phyloP scores from a whole-genome alignment of 306 rosid genomes.

The Cicer chorassanicum region DNA sequence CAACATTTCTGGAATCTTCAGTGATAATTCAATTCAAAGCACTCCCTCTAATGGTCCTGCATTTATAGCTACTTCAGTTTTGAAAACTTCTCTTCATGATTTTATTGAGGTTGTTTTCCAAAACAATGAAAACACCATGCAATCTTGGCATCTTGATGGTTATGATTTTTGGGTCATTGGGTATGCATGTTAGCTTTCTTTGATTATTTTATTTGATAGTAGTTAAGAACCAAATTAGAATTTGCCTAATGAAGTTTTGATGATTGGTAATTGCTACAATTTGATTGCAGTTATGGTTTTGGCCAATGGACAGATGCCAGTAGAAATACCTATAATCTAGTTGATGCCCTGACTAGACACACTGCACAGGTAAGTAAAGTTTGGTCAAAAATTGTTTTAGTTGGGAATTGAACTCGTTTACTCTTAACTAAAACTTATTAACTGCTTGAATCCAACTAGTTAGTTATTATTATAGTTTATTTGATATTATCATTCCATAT shows the following conservation, averaged over 20 bases:
- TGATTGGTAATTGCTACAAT: slow-evolving; percentile 39
- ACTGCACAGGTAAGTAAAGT: slow-evolving; percentile 75
- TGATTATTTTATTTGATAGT: neutral
- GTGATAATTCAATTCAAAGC: slow-evolving; percentile 58
- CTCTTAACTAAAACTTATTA: no score
- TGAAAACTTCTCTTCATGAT: slow-evolving; percentile 70
- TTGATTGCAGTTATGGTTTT: slow-evolving; percentile 63
- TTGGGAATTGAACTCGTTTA: no score
- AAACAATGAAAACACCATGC: slow-evolving; percentile 76
- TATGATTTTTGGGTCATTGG: slow-evolving; percentile 97
- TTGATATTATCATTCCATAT: no score
- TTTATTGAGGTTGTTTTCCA: slow-evolving; percentile 88
- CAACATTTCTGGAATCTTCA: slow-evolving; percentile 84
- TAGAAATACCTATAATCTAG: slow-evolving; percentile 72
- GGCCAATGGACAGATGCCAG: slow-evolving; percentile 76
- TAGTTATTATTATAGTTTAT: no score
- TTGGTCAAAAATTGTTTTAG: no score
- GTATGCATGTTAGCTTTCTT: slow-evolving; percentile 52
- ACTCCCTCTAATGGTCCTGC: slow-evolving; percentile 65
- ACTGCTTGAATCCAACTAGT: no score
- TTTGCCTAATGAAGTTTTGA: neutral
- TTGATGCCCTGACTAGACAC: slow-evolving; percentile 89
- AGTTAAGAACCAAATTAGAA: slow-evolving; percentile 20
- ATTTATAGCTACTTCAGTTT: slow-evolving; percentile 64
- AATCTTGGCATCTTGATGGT: slow-evolving; percentile 94